Evolutionary conservation across 345 rosid species (phyloP).

Genomic region (Ricinus communis): DNA sequence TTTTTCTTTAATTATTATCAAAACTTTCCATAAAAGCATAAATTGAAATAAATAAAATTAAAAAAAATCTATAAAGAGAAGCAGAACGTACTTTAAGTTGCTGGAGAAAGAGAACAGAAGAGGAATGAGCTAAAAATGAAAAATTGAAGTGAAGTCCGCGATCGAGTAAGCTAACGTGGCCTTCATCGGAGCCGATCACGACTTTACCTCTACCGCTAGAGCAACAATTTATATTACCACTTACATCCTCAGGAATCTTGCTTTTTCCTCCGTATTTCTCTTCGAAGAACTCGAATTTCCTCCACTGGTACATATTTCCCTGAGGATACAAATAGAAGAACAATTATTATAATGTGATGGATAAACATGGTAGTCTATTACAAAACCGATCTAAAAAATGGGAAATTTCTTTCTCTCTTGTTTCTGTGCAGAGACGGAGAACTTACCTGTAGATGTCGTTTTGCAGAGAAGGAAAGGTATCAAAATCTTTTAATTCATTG

Average conservation of each 20-base stretch:
- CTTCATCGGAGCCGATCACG: constrained; percentile 85
- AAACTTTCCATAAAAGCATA: too few species aligned
- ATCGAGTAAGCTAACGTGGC: constrained; percentile 79
- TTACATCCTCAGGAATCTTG: constrained; percentile 76
- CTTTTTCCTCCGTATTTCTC: constrained; percentile 83
- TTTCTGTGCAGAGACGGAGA: too few species aligned
- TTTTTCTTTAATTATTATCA: too few species aligned
- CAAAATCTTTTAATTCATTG: too few species aligned
- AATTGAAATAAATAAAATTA: too few species aligned
- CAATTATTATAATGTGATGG: too few species aligned
- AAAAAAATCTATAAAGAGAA: neutral
- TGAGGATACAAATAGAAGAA: too few species aligned
- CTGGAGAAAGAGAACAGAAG: constrained; percentile 82
- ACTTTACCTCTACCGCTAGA: constrained; percentile 97
- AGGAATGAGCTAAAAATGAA: constrained; percentile 80
- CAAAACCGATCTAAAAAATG: too few species aligned
- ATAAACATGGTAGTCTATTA: too few species aligned
- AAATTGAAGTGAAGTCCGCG: constrained; percentile 93
- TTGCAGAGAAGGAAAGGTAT: too few species aligned
- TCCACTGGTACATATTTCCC: constrained; percentile 77
- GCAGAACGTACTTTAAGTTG: constrained; percentile 68
- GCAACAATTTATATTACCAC: constrained; percentile 71
- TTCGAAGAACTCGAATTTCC: constrained; percentile 99
- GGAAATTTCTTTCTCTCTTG: too few species aligned
- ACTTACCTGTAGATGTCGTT: too few species aligned